Evolutionary conservation across 2,329 filamentous ascomycete species (phyloP), one percentile per base, ranked within the genome.

Genomic region (Fusarium albosuccineum): DNA sequence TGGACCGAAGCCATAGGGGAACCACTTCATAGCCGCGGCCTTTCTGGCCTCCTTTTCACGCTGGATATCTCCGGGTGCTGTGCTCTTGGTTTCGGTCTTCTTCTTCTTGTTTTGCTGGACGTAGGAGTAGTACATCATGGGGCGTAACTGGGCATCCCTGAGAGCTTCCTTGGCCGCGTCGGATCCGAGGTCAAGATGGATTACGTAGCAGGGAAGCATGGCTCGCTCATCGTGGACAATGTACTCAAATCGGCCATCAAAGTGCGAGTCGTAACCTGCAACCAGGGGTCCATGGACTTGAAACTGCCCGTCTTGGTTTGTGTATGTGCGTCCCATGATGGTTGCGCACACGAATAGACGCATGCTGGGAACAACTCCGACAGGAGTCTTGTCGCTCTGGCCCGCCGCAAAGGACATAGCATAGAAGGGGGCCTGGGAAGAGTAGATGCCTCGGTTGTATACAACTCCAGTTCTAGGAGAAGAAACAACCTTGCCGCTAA

Each of bases 1-100:
- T 3, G 81, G 78, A 0, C 83, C 82, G 66, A 77, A 84, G 2
- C 82, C 81, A 54, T 82, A 83, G 0, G 82, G 81, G 51, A 83
- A 83, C 71, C 77, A 83, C 71, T 84, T 84, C 36, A 78, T 67
- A 0, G 80, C 82, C 9, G 78, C 74, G 0, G 81, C 80, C 46
- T 80, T 75, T 48, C 75, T 69, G 9, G 79, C 80, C 41, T 78
- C 74, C 61, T 80, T 80, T 44, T 71, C 70, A 9, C 77, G 76
- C 61, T 79, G 73, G 9, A 69, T 57, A 26, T 83, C 81, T 0
- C 76, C 82, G 0, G 80, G 68, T 2, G 60, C 52, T 44, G 63
- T 57, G 22, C 57, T 48, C 40, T 60, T 50, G 33, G 40, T 40
- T 33, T 54, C 29, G 17, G 33, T 41, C 7, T 48, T 40, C 33